These are phyloP conservation scores for Pleurotus eryngii DNA, from an alignment of 768 basidiomycete genomes.

Conservation along the genomic window DNA sequence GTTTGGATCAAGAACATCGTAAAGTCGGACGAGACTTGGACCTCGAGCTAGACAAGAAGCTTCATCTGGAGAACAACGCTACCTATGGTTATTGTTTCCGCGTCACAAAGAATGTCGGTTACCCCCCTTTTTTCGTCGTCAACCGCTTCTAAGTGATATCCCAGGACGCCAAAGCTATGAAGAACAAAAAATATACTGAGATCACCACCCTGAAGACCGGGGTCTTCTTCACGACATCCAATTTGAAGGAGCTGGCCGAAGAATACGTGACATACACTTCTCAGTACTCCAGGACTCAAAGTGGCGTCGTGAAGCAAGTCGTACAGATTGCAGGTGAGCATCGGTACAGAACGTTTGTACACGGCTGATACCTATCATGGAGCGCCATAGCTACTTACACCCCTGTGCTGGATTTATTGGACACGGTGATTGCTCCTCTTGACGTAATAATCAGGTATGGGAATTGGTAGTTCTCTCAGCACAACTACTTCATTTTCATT, in stretches of 20 bases:
- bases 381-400: slow-evolving; percentile 78
- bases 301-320: slow-evolving; percentile 85
- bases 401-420: slow-evolving; percentile 80
- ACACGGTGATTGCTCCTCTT: slow-evolving; percentile 81
- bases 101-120: slow-evolving; percentile 81
- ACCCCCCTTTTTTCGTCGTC: background rate
- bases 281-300: slow-evolving; percentile 74
- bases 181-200: slow-evolving; percentile 73
- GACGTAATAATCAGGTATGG: slow-evolving; percentile 88
- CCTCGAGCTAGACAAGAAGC: slow-evolving; percentile 88
- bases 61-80: slow-evolving; percentile 90
- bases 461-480: background rate
- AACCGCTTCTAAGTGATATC: background rate
- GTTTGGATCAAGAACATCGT: slow-evolving; percentile 78
- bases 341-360: background rate
- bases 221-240: slow-evolving; percentile 81
- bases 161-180: slow-evolving; percentile 79
- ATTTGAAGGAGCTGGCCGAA: slow-evolving; percentile 66
- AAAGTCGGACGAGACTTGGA: slow-evolving; percentile 65
- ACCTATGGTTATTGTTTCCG: slow-evolving; percentile 92
- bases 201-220: slow-evolving; percentile 84
- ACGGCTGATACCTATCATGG: slow-evolving; percentile 36
- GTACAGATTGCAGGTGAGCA: slow-evolving; percentile 67
- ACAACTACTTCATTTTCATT: background rate
- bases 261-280: slow-evolving; percentile 67